Percentiles rank a stretch among this genome's conserved stretches.
Evolutionary conservation across 2,329 filamentous ascomycete genomes (phyloP).

Genomic region (Peltaster fructicola): DNA sequence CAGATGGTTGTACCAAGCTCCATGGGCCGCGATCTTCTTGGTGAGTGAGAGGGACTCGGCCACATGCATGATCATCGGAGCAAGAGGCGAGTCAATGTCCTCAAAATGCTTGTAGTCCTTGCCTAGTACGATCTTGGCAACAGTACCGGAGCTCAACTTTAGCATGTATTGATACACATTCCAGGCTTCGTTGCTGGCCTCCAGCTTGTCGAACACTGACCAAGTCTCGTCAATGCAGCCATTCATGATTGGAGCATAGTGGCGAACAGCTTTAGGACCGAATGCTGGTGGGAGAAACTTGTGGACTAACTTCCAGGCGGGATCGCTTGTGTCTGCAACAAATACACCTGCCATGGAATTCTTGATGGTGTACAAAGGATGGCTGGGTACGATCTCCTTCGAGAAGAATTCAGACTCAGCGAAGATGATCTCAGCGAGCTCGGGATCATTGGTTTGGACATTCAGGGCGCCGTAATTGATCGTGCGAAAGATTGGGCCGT

Average conservation of each 20-base stretch:
- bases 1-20: slow-evolving; percentile 37
- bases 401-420: slow-evolving; percentile 22
- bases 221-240: slow-evolving; percentile 34
- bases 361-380: slow-evolving; percentile 19
- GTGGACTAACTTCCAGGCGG: slow-evolving; percentile 35
- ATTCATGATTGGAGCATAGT: slow-evolving; percentile 44
- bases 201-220: slow-evolving; percentile 30
- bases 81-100: slow-evolving; percentile 26
- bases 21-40: slow-evolving; percentile 38
- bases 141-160: slow-evolving; percentile 27
- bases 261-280: slow-evolving; percentile 40
- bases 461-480: slow-evolving; percentile 20
- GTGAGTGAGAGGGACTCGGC: slow-evolving; percentile 36
- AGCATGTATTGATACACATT: slow-evolving; percentile 35
- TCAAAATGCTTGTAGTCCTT: slow-evolving; percentile 30
- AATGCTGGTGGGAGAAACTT: slow-evolving; percentile 45
- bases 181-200: slow-evolving; percentile 26
- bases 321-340: slow-evolving; percentile 30
- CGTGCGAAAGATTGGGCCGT: slow-evolving; percentile 22
- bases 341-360: slow-evolving; percentile 17
- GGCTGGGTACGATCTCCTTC: slow-evolving; percentile 21
- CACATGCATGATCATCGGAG: slow-evolving; percentile 35
- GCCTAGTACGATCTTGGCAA: slow-evolving; percentile 28
- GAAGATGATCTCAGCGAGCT: slow-evolving; percentile 17
- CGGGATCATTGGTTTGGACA: slow-evolving; percentile 22